Evolutionary conservation across 2,329 filamentous ascomycete species (phyloP).

Genomic region (Phaeoacremonium minimum): DNA sequence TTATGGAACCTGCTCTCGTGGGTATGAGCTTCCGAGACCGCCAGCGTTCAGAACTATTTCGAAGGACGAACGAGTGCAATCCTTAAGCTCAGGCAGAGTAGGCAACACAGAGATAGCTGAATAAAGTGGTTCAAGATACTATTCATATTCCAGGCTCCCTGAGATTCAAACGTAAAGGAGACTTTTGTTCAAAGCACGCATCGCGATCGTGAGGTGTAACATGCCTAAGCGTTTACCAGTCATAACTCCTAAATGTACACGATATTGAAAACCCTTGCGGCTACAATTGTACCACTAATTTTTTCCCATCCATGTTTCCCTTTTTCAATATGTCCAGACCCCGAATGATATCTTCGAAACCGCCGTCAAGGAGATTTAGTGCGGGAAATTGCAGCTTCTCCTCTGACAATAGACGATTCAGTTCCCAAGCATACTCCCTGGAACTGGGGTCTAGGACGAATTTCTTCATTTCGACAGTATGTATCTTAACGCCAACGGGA

Average conservation of each 20-base stretch:
- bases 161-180: too few species aligned
- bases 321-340: constrained; percentile 26
- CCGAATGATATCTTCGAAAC: constrained; percentile 20
- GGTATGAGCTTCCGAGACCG: constrained; percentile 8
- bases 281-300: constrained; percentile 23
- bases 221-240: too few species aligned
- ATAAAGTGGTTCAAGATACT: too few species aligned
- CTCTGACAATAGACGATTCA: constrained; percentile 23
- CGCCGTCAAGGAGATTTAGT: constrained; percentile 25
- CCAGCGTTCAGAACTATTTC: constrained; percentile 5
- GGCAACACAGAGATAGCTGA: too few species aligned
- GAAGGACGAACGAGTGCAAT: background rate
- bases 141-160: too few species aligned
- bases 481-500: constrained; percentile 22
- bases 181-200: too few species aligned
- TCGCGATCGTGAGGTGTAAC: too few species aligned
- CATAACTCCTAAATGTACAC: too few species aligned
- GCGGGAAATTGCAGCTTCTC: constrained; percentile 22
- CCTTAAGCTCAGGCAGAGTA: too few species aligned
- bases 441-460: constrained; percentile 26
- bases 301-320: constrained; percentile 25
- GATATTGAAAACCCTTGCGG: too few species aligned
- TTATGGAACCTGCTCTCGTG: constrained; percentile 7
- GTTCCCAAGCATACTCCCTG: constrained; percentile 19
- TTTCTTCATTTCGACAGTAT: constrained; percentile 33